These are phyloP conservation scores for Adansonia digitata DNA, from an alignment of 345 rosid species.

Conservation along the genomic window DNA sequence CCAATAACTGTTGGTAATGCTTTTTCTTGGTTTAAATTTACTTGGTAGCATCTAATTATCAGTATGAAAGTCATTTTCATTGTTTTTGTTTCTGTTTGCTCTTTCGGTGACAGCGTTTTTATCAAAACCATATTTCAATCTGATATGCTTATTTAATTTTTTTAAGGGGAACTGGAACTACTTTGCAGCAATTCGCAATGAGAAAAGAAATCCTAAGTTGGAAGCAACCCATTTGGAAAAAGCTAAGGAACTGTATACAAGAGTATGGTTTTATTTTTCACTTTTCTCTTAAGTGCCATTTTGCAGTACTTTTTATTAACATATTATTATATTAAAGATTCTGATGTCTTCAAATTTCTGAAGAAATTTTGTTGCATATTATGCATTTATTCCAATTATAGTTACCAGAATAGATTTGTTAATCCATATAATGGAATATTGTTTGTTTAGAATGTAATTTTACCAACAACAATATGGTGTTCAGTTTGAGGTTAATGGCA, in stretches of 20 bases:
- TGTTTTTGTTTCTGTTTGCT: not conserved
- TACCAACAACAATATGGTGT: not conserved
- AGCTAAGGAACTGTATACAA: constrained; percentile 90
- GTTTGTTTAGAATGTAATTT: not conserved
- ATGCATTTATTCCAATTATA: not conserved
- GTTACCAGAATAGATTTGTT: constrained; percentile 1
- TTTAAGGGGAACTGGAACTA: constrained; percentile 94
- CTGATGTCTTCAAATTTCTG: not conserved
- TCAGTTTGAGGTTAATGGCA: not conserved
- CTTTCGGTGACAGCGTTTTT: not conserved
- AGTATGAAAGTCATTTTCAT: not conserved
- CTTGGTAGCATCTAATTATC: not conserved
- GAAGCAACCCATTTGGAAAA: constrained; percentile 99
- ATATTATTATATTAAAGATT: not conserved
- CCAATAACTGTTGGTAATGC: not conserved
- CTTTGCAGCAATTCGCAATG: constrained; percentile 94
- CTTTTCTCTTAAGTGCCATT: not conserved
- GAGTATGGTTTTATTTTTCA: constrained; percentile 42
- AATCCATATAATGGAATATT: not conserved
- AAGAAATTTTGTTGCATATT: not conserved
- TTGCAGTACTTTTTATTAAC: not conserved
- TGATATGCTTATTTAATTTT: constrained; percentile 16
- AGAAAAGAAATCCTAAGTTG: constrained; percentile 93
- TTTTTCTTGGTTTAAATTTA: not conserved
- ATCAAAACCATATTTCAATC: not conserved